Evolutionary conservation across 2,329 filamentous ascomycete genomes (phyloP), one percentile per base, ranked within the genome.

Genomic region (Elsinoe australis): DNA sequence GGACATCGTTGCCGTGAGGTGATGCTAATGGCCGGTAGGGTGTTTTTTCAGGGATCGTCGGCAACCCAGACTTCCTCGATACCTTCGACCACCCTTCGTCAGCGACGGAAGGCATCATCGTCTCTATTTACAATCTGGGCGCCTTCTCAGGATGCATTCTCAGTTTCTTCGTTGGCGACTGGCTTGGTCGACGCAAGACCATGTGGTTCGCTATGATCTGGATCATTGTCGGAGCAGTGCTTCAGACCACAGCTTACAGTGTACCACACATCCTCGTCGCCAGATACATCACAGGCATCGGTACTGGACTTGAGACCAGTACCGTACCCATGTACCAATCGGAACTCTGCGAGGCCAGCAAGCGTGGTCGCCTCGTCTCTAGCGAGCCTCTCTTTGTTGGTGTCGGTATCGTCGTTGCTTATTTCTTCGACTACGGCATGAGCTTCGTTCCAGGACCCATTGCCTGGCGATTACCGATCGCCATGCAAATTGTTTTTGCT

Each of bases 221-320:
- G 59, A 68, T 69, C 36, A 61, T 63, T n/a, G 52, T 61, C 24
- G 72, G 72, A 3, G 70, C 71, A 2, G 53, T 67, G 3, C 59
- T 75, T 3, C 71, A 74, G 55, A 64, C 68, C 2, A 62, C 68
- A 0, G 39, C 39, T 19, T 71, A 64, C 52, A 62, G 59, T n/a
- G 63, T 67, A 4, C 54, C 68, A 1, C 70, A 71, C 47, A 63
- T 73, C 50, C 66, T 72, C 28, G 61, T 72, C 5, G 72, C 68
- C 2, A 62, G 72, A 9, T 65, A 73, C 21, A 62, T 75, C 7
- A 68, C 72, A 0, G 72, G 72, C 4, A 54, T 73, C 6, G 72
- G 72, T 0, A 67, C 70, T 33, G 71, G 71, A 7, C 65, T 70
- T 29, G 52, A 54, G 12, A 73, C 68, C 26, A 66, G 63, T 0